Conservation (phyloP, 2,329 filamentous ascomycete species). For the Xylaria sp. region DNA sequence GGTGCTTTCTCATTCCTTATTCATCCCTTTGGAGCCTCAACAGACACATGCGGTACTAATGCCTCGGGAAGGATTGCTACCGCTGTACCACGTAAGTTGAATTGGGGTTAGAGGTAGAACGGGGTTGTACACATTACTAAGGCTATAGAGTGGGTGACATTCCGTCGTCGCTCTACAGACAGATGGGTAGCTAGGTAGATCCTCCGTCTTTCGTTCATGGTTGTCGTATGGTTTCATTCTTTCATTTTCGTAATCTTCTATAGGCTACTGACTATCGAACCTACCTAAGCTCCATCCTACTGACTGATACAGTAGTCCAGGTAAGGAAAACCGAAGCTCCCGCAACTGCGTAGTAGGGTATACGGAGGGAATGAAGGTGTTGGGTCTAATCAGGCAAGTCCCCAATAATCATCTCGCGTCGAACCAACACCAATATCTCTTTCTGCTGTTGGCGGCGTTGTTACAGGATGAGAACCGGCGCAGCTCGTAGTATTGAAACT, state of each 20-base stretch:
- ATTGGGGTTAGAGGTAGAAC: slow-evolving; percentile 20
- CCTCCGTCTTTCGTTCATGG: slow-evolving; percentile 10
- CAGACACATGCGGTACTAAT: slow-evolving; percentile 15
- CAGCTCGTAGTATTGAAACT: slow-evolving; percentile 17
- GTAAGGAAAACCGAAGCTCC: neutral
- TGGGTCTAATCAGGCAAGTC: slow-evolving; percentile 23
- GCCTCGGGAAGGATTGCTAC: slow-evolving; percentile 34
- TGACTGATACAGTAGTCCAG: neutral
- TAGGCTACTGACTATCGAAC: slow-evolving; percentile 9
- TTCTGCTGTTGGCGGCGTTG: slow-evolving; percentile 13
- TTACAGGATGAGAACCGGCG: slow-evolving; percentile 11
- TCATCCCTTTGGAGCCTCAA: slow-evolving; percentile 37
- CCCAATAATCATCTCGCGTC: slow-evolving; percentile 13
- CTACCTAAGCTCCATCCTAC: slow-evolving; percentile 9
- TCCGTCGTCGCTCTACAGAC: slow-evolving; percentile 25
- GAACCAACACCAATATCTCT: slow-evolving; percentile 1
- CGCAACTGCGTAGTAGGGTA: neutral
- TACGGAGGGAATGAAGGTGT: neutral
- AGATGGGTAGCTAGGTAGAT: slow-evolving; percentile 26
- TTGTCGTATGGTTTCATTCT: slow-evolving; percentile 1
- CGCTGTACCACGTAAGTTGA: slow-evolving; percentile 11
- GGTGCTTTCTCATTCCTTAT: slow-evolving; percentile 29
- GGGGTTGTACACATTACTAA: slow-evolving; percentile 31
- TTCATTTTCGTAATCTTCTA: slow-evolving; percentile 11
- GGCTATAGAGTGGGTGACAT: slow-evolving; percentile 27